These are phyloP conservation scores for Hanseniaspora vineae DNA, from an alignment of 805 yeast genomes.

Conservation along the genomic window DNA sequence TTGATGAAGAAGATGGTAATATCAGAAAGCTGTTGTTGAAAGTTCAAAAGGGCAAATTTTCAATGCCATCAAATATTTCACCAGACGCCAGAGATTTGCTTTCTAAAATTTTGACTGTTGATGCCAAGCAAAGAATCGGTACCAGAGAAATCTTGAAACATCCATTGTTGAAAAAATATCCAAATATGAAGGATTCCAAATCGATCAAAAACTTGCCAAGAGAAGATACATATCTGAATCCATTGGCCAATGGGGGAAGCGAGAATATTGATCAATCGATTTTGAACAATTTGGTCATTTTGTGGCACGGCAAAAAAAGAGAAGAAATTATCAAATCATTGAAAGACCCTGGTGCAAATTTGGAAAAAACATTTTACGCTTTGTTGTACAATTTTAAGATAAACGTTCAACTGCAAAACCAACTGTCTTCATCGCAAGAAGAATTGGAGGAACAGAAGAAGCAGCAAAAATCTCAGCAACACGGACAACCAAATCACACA, in stretches of 20 bases:
- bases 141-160: slow-evolving; percentile 68
- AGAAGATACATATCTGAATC: slow-evolving; percentile 27
- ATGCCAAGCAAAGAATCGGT: slow-evolving; percentile 68
- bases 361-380: slow-evolving; percentile 75
- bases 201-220: slow-evolving; percentile 26
- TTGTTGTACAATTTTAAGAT: slow-evolving; percentile 59
- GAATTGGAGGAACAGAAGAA: slow-evolving; percentile 20
- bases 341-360: slow-evolving; percentile 41
- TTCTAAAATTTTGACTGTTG: slow-evolving; percentile 63
- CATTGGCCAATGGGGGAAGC: slow-evolving; percentile 23
- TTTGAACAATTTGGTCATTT: slow-evolving; percentile 58
- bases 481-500: slow-evolving; percentile 31
- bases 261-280: slow-evolving; percentile 57
- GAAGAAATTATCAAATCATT: slow-evolving; percentile 40
- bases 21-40: slow-evolving; percentile 75
- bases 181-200: slow-evolving; percentile 23
- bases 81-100: slow-evolving; percentile 81
- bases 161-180: slow-evolving; percentile 70
- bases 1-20: slow-evolving; percentile 77
- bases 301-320: slow-evolving; percentile 68
- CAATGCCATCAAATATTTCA: slow-evolving; percentile 70
- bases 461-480: slow-evolving; percentile 24
- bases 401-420: slow-evolving; percentile 25
- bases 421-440: slow-evolving; percentile 2
- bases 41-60: slow-evolving; percentile 81